Evolutionary conservation across 2,329 filamentous ascomycete species (phyloP), one percentile per base, ranked within the genome.

Genomic region (Colletotrichum musicola): DNA sequence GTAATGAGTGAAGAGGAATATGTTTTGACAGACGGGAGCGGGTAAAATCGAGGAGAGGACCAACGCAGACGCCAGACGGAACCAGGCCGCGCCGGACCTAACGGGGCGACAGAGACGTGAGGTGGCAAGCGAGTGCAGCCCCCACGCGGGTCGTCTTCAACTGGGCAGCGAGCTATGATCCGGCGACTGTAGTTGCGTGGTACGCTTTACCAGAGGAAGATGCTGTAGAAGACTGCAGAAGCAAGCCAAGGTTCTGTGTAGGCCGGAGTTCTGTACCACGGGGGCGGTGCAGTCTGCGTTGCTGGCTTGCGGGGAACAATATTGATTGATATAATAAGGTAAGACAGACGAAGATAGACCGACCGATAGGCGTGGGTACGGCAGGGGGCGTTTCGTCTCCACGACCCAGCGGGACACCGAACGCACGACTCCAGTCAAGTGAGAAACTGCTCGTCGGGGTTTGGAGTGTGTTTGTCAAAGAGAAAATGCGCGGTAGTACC

Each of bases 61-160:
- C 47, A 61, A 18, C n/a, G 25, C 20, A 62, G 20, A 38, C 53
- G 20, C 46, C 44, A 47, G n/a, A 53, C 30, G 30, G 12, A 35
- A 35, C 30, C 30, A 35, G 30, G 7, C 27, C 35, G 27, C 47
- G 40, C 40, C 35, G 53, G 55, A n/a, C 44, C 63, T 51, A 16
- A 54, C 46, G 44, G 20, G 35, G 51, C 22, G 22, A 25, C 22
- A 10, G 44, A 44, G 18, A 55, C 4, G 13, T 42, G 14, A 42
- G 40, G 61, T 54, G 47, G 49, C 54, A 55, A 64, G 64, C 40
- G 49, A 56, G 38, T 40, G 30, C 10, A 35, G 30, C 46, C 61
- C 65, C 61, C 50, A 66, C 64, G 58, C 64, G 44, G 38, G 61
- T 46, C 38, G 30, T 47, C 30, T 49, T 30, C 47, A 59, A 25